These are phyloP conservation scores for Fusarium nanum DNA, from an alignment of 2,329 filamentous ascomycete species.

Conservation along the genomic window DNA sequence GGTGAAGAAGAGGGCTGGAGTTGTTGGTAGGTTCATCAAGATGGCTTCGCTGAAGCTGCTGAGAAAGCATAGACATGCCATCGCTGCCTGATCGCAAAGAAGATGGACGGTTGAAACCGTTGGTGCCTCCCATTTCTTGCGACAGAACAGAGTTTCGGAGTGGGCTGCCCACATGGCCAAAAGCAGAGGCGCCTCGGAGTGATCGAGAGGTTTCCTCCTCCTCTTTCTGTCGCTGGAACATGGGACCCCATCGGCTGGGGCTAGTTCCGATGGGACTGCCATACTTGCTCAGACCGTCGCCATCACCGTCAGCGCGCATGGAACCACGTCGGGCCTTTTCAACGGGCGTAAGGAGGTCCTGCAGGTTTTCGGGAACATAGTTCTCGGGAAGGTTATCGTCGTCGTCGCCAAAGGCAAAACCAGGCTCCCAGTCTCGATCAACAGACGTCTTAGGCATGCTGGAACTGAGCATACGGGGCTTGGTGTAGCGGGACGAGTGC, in stretches of 20 bases:
- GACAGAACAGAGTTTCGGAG: slow-evolving; percentile 72
- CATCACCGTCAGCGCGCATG: slow-evolving; percentile 66
- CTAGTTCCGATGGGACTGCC: slow-evolving; percentile 70
- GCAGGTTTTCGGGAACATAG: slow-evolving; percentile 79
- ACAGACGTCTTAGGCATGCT: slow-evolving; percentile 74
- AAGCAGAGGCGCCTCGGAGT: slow-evolving; percentile 61
- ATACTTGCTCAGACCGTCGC: slow-evolving; percentile 66
- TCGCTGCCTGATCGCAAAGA: slow-evolving; percentile 59
- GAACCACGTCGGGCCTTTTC: slow-evolving; percentile 75
- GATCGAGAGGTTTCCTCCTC: slow-evolving; percentile 62
- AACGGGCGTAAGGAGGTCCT: slow-evolving; percentile 73
- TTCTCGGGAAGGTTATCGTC: slow-evolving; percentile 64
- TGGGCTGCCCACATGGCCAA: slow-evolving; percentile 74
- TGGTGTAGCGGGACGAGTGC: slow-evolving; percentile 74
- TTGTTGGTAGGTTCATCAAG: slow-evolving; percentile 60
- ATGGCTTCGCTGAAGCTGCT: slow-evolving; percentile 71
- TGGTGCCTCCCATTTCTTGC: slow-evolving; percentile 60
- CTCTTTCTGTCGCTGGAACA: slow-evolving; percentile 70
- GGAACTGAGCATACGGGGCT: slow-evolving; percentile 77
- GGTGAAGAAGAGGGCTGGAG: slow-evolving; percentile 63
- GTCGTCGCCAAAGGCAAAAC: slow-evolving; percentile 83
- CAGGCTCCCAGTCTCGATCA: slow-evolving; percentile 72
- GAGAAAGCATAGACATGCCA: slow-evolving; percentile 68
- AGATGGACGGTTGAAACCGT: slow-evolving; percentile 55
- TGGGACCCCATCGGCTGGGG: slow-evolving; percentile 70